Percentiles rank a stretch among this genome's conserved stretches.
These are phyloP conservation scores for Cyphellophora europaea DNA, from an alignment of 2,329 filamentous ascomycete genomes.

Conservation along the genomic window DNA sequence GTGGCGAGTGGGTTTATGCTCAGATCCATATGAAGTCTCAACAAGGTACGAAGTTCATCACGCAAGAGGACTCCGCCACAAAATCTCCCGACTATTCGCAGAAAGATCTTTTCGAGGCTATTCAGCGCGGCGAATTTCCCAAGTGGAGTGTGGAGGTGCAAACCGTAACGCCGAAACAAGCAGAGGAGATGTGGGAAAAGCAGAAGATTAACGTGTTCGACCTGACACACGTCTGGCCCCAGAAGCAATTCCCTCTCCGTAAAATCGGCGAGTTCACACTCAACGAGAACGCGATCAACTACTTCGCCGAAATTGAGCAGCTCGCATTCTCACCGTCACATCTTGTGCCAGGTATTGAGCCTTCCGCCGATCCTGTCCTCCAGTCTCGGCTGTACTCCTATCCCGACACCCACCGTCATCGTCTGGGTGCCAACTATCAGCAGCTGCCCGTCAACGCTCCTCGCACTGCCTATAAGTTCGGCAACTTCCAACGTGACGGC, in stretches of 20 bases:
- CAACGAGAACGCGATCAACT: slow-evolving; percentile 50
- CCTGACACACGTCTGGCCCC: slow-evolving; percentile 46
- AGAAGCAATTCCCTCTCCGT: slow-evolving; percentile 42
- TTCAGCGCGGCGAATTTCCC: slow-evolving; percentile 43
- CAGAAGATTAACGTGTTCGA: slow-evolving; percentile 47
- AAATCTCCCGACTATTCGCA: slow-evolving; percentile 44
- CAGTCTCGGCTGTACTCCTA: slow-evolving; percentile 64
- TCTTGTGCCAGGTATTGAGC: slow-evolving; percentile 57
- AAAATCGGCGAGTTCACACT: slow-evolving; percentile 44
- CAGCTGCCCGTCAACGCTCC: slow-evolving; percentile 55
- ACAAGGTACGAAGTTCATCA: slow-evolving; percentile 44
- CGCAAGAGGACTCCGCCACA: slow-evolving; percentile 40
- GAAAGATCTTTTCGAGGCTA: slow-evolving; percentile 43
- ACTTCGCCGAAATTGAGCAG: slow-evolving; percentile 61
- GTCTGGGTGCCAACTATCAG: slow-evolving; percentile 55
- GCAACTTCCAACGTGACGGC: slow-evolving; percentile 65
- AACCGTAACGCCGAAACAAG: slow-evolving; percentile 43
- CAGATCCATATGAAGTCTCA: slow-evolving; percentile 46
- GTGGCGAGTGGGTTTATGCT: slow-evolving; percentile 43
- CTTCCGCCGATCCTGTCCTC: slow-evolving; percentile 60
- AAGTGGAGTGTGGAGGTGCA: slow-evolving; percentile 43
- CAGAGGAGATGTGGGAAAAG: slow-evolving; percentile 62
- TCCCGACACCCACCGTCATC: slow-evolving; percentile 57
- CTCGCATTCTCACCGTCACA: slow-evolving; percentile 60
- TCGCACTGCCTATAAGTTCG: slow-evolving; percentile 37